phyloP scores from a whole-genome alignment of 129 eudicot species.

The Dittrichia graveolens region DNA sequence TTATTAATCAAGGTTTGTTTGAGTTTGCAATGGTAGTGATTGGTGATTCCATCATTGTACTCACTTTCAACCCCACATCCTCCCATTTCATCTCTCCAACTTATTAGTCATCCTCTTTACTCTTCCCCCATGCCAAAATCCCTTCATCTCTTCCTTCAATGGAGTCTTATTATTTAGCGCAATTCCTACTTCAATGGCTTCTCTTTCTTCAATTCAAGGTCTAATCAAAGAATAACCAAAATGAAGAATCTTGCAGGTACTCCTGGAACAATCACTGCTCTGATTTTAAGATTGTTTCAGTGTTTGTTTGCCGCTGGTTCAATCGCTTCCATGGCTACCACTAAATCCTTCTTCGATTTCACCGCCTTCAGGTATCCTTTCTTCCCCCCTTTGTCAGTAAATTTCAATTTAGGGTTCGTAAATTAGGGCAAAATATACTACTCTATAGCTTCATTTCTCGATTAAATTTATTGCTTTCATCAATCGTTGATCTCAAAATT shows the following conservation, averaged over 20 bases:
- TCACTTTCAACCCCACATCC: conserved; percentile 26
- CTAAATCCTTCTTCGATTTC: conserved; percentile 57
- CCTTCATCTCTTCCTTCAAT: too few relatives aligned
- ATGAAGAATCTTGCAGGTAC: conserved; percentile 84
- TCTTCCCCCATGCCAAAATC: conserved; percentile 16
- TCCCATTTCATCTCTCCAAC: background rate
- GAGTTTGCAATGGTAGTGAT: too few relatives aligned
- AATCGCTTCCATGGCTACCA: conserved; percentile 66
- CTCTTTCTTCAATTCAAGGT: background rate
- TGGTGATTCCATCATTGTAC: background rate
- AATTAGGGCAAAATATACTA: too few relatives aligned
- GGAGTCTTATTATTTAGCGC: too few relatives aligned
- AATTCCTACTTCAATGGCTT: too few relatives aligned
- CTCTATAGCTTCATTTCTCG: too few relatives aligned
- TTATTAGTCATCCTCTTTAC: conserved; percentile 35
- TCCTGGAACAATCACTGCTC: conserved; percentile 74
- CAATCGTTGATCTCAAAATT: too few relatives aligned
- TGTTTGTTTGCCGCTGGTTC: conserved; percentile 75
- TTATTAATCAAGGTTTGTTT: too few relatives aligned
- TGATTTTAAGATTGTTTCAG: conserved; percentile 62
- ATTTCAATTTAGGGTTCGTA: too few relatives aligned
- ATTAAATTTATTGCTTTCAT: too few relatives aligned
- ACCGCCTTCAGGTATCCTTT: conserved; percentile 72
- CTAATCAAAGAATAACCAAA: background rate
- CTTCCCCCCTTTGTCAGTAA: too few relatives aligned